Evolutionary conservation across 331 rosid species (phyloP).

Genomic region (Malus hybrid): DNA sequence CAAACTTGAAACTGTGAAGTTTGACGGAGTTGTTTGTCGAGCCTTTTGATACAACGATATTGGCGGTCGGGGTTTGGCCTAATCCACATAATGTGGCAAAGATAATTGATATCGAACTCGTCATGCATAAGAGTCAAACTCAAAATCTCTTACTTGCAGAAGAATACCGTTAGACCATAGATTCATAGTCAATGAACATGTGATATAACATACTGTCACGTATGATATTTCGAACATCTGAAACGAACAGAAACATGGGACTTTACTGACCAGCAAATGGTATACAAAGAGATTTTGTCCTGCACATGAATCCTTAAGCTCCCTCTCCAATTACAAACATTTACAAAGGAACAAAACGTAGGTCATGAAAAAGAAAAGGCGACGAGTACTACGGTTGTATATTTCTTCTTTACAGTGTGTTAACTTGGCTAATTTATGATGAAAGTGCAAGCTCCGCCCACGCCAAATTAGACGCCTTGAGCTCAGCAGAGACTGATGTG

Average conservation of each 20-base stretch:
- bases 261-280: constrained; percentile 15
- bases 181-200: too few relatives aligned
- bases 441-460: constrained; percentile 97
- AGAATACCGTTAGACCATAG: too few relatives aligned
- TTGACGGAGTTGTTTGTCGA: too few relatives aligned
- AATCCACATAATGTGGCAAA: too few relatives aligned
- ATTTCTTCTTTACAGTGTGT: constrained; percentile 49
- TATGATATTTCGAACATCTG: too few relatives aligned
- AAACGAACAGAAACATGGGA: neutral
- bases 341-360: constrained; percentile 31
- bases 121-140: too few relatives aligned
- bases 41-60: too few relatives aligned
- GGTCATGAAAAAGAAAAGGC: neutral
- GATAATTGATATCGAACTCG: too few relatives aligned
- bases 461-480: constrained; percentile 79
- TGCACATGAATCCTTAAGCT: constrained; percentile 24
- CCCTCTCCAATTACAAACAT: constrained; percentile 33
- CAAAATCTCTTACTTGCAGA: too few relatives aligned
- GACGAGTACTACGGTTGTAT: constrained; percentile 24
- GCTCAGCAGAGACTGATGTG: constrained; percentile 58
- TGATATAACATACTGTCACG: too few relatives aligned
- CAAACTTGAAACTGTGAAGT: too few relatives aligned
- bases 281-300: constrained; percentile 44
- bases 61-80: too few relatives aligned
- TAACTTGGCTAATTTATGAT: constrained; percentile 43